These are phyloP conservation scores for Fagopyrum esculentum DNA, from an alignment of 148 eudicot genomes.

Conservation along the genomic window DNA sequence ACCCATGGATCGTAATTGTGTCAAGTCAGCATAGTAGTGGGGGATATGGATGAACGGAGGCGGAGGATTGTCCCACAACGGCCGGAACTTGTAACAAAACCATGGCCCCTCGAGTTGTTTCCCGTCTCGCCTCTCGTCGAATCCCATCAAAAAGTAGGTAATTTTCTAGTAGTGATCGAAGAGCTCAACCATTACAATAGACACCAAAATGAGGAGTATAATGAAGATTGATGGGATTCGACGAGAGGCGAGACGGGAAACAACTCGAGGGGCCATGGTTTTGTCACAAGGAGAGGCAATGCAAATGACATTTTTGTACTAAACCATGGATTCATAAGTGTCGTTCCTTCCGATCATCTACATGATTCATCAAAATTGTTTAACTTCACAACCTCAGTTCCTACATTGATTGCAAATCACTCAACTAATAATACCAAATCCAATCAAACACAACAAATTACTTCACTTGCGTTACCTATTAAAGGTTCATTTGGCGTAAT, in stretches of 20 bases:
- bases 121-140: no score
- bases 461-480: no score
- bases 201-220: constrained; percentile 36
- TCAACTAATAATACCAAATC: not conserved
- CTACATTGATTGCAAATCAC: not conserved
- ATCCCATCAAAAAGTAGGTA: constrained; percentile 34
- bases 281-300: not conserved
- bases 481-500: no score
- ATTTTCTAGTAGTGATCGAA: constrained; percentile 43
- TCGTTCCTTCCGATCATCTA: not conserved
- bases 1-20: no score
- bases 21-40: constrained; percentile 64
- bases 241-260: constrained; percentile 20
- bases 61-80: constrained; percentile 84
- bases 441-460: not conserved
- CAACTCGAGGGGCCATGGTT: constrained; percentile 43
- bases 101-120: no score
- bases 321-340: not conserved
- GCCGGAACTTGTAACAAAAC: constrained; percentile 31
- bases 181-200: constrained; percentile 34
- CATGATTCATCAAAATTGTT: not conserved
- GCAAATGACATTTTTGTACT: not conserved
- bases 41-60: constrained; percentile 49
- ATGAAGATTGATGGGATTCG: constrained; percentile 31
- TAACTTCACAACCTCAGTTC: not conserved